A percentile compares a stretch with the other conserved stretches of the same genome.
phyloP scores from a whole-genome alignment of 805 yeast genomes.

The Nakazawaea peltata region DNA sequence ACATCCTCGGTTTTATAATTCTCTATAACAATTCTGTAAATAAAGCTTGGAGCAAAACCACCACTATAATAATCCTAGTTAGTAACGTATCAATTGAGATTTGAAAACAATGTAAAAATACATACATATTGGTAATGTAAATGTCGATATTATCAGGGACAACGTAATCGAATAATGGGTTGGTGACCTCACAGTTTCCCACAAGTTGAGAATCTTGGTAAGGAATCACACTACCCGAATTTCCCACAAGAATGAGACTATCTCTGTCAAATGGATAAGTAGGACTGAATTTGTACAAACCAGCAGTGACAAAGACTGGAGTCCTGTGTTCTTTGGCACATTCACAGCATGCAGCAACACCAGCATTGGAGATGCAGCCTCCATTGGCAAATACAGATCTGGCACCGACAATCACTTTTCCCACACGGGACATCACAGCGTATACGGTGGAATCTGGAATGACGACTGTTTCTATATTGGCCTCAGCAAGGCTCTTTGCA shows the following conservation, averaged over 20 bases:
- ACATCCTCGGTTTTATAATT: constrained; percentile 86
- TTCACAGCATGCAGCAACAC: constrained; percentile 89
- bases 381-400: constrained; percentile 94
- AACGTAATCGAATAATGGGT: constrained; percentile 85
- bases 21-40: constrained; percentile 91
- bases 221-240: constrained; percentile 80
- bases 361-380: constrained; percentile 83
- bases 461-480: constrained; percentile 82
- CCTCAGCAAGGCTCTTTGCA: constrained; percentile 71
- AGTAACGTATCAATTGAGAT: constrained; percentile 5
- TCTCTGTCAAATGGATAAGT: constrained; percentile 85
- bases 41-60: constrained; percentile 93
- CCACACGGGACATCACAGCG: constrained; percentile 96
- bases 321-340: constrained; percentile 92
- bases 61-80: constrained; percentile 34
- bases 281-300: constrained; percentile 88
- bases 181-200: constrained; percentile 72
- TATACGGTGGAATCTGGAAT: constrained; percentile 90
- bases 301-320: constrained; percentile 96
- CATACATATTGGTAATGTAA: constrained; percentile 76
- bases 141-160: constrained; percentile 93
- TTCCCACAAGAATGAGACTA: constrained; percentile 82
- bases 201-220: constrained; percentile 64
- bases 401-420: constrained; percentile 91
- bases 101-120: constrained; percentile 9